phyloP scores from a whole-genome alignment of 2,329 filamentous ascomycete genomes.

The Colletotrichum lini region DNA sequence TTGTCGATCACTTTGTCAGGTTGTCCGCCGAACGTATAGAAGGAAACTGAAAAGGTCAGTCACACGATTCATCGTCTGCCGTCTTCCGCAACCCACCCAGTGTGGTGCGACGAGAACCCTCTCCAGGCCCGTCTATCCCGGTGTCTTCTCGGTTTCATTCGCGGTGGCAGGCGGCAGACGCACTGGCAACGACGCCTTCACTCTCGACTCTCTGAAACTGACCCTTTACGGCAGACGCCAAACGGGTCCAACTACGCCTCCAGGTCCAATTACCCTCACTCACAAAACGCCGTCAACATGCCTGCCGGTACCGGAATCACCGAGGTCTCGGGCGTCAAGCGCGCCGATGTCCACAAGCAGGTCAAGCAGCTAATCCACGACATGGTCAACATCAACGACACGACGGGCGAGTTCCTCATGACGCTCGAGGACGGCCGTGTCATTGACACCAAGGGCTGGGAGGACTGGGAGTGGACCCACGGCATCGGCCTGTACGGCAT shows the following conservation, averaged over 20 bases:
- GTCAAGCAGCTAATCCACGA: slow-evolving; percentile 80
- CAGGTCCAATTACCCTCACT: not conserved
- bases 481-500: slow-evolving; percentile 85
- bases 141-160: not conserved
- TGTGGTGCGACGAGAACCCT: not conserved
- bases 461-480: slow-evolving; percentile 88
- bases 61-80: not conserved
- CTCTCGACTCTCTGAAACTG: not conserved
- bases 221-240: not conserved
- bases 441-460: slow-evolving; percentile 89
- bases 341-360: slow-evolving; percentile 64
- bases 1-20: not conserved
- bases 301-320: slow-evolving; percentile 46
- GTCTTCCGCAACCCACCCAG: no score
- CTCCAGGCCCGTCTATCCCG: not conserved
- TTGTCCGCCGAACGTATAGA: not conserved
- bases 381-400: slow-evolving; percentile 83
- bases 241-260: not conserved
- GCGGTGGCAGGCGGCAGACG: no score
- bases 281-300: slow-evolving; percentile 48
- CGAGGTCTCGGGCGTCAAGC: slow-evolving; percentile 61
- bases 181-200: not conserved
- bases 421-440: slow-evolving; percentile 79
- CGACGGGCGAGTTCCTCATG: slow-evolving; percentile 80
- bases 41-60: slow-evolving; percentile 2